Percentiles rank a stretch among this genome's conserved stretches.
Evolutionary conservation across 2,329 filamentous ascomycete species (phyloP).

Genomic region (Pleurostoma richardsiae): DNA sequence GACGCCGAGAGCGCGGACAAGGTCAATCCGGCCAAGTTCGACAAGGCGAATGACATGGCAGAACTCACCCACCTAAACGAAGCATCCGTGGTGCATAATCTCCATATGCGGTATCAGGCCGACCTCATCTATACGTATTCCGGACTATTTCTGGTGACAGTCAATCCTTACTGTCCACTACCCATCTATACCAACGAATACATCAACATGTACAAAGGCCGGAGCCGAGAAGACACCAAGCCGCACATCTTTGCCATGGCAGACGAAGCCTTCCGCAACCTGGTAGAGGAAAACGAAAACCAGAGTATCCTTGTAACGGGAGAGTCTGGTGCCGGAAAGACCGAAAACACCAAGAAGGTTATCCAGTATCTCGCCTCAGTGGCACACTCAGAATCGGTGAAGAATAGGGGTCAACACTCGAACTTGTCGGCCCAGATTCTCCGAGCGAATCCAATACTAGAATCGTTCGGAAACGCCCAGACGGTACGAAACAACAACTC

Average conservation of each 20-base stretch:
- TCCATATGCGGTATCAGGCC: constrained; percentile 90
- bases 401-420: constrained; percentile 61
- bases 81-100: constrained; percentile 94
- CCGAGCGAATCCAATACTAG: constrained; percentile 91
- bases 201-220: constrained; percentile 95
- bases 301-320: constrained; percentile 97
- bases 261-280: constrained; percentile 90
- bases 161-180: constrained; percentile 92
- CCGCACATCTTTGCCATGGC: constrained; percentile 98
- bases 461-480: constrained; percentile 97
- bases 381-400: constrained; percentile 71
- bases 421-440: constrained; percentile 95
- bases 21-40: constrained; percentile 98
- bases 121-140: constrained; percentile 99
- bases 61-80: constrained; percentile 97
- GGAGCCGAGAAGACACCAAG: constrained; percentile 86
- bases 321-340: constrained; percentile 97
- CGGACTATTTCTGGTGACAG: constrained; percentile 90
- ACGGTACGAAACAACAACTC: constrained; percentile 98
- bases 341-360: constrained; percentile 98
- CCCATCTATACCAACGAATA: constrained; percentile 97
- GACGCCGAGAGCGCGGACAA: constrained; percentile 89
- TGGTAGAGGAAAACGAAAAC: constrained; percentile 92
- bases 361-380: constrained; percentile 98
- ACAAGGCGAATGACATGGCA: constrained; percentile 99